Evolutionary conservation across 169 alveolate species (phyloP).

Genomic region (Eimeria acervulina): DNA sequence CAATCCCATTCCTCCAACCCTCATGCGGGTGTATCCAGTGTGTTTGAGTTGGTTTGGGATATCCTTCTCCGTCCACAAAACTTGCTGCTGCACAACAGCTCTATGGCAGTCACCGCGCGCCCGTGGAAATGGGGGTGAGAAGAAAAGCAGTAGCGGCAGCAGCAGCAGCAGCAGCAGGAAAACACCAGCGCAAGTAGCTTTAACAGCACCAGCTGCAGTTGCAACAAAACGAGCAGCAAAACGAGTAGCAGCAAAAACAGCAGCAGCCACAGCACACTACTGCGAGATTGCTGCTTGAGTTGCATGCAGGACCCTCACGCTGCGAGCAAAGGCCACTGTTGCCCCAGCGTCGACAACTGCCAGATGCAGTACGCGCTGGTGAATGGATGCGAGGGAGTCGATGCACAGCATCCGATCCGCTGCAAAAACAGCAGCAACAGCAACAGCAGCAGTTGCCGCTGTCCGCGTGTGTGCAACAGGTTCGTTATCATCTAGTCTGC

Average conservation of each 20-base stretch:
- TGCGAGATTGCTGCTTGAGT: background rate
- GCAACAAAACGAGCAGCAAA: background rate
- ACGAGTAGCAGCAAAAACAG: background rate
- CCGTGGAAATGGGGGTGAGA: background rate
- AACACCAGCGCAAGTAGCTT: background rate
- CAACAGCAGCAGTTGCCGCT: background rate
- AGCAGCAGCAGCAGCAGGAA: background rate
- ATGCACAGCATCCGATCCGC: conserved; percentile 56
- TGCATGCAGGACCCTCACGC: conserved; percentile 26
- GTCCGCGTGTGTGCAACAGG: background rate
- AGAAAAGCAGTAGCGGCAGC: background rate
- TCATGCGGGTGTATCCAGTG: background rate
- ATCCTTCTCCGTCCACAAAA: background rate
- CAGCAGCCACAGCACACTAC: background rate
- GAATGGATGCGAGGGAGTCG: conserved; percentile 72
- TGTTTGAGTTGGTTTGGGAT: background rate
- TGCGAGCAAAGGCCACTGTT: conserved; percentile 60
- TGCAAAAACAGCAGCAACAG: background rate
- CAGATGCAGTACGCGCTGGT: conserved; percentile 64
- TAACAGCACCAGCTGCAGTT: background rate
- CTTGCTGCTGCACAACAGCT: background rate
- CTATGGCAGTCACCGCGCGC: background rate
- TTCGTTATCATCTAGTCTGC: background rate
- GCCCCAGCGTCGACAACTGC: conserved; percentile 62
- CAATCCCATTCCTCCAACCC: background rate